Evolutionary conservation across 208 protist species (phyloP), one percentile per base, ranked within the genome.

Genomic region (Kentomonas sorsogonicus): DNA sequence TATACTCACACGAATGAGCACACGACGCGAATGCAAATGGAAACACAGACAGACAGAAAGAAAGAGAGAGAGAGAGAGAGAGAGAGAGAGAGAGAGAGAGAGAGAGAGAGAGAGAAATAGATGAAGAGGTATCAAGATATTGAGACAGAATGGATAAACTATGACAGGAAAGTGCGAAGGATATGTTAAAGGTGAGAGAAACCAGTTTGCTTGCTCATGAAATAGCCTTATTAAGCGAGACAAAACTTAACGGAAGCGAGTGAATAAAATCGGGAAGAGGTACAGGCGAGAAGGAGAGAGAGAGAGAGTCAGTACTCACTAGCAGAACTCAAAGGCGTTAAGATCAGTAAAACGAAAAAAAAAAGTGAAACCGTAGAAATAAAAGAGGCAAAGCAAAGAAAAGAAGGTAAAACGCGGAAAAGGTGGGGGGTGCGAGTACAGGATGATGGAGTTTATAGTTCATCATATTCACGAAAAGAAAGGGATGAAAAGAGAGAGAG

Each of bases 1-100:
- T n/a, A n/a, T n/a, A n/a, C 22, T 13, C 43, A 13, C n/a, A 26
- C 11, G 43, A 13, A 48, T 48, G 25, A 26, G 25, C 6, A 25
- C 10, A 48, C 11, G 43, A 48, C 11, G 6, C 16, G 22, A 48
- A 6, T 9, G 22, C 13, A 48, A 48, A 48, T 27, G 6, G 25
- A 48, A 6, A 48, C 16, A 18, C n/a, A 48, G 43, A 20, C 10
- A 48, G 43, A 48, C 3, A 43, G 31, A 50, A 62, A 48, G 40
- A 30, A 40, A 26, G 26, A 61, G 15, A 45, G 43, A 47, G 5
- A 60, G 52, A 60, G 38, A 63, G 25, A 55, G 46, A 50, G 22
- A 70, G n/a, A 47, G 47, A 70, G 43, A 55, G 38, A 40, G 16
- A 66, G 47, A 34, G 59, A 23, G 16, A 44, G 16, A 48, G 16